phyloP scores from a whole-genome alignment of 352 stramenopile species.

The Globisporangium radiosum region DNA sequence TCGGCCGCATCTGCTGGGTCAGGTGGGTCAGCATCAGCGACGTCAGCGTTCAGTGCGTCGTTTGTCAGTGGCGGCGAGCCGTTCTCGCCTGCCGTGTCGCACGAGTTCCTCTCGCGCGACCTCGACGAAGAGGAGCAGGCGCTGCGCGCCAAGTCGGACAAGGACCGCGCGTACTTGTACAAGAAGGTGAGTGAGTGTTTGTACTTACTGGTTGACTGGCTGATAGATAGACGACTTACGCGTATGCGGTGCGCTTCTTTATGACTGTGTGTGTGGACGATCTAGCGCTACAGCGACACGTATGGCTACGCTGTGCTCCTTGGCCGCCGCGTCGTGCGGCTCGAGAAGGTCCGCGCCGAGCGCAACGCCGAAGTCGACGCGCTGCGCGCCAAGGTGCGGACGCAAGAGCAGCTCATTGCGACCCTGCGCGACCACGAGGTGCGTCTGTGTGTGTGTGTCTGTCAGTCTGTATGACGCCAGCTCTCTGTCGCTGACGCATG shows the following conservation, averaged over 20 bases:
- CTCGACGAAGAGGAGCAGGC: slow-evolving; percentile 52
- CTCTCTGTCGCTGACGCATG: not conserved
- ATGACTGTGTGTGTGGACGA: not conserved
- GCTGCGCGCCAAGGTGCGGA: slow-evolving; percentile 37
- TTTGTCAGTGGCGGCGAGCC: slow-evolving; percentile 18
- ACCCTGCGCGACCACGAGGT: slow-evolving; percentile 43
- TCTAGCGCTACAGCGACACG: slow-evolving; percentile 60
- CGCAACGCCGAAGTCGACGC: slow-evolving; percentile 40
- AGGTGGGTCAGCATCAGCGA: not conserved
- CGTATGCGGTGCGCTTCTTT: not conserved
- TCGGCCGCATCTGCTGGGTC: not conserved
- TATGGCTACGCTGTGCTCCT: slow-evolving; percentile 53
- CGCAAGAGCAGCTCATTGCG: slow-evolving; percentile 49
- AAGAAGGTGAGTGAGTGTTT: slow-evolving; percentile 45
- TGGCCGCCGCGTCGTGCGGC: slow-evolving; percentile 30
- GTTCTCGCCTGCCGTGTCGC: slow-evolving; percentile 29
- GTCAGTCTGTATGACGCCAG: slow-evolving; percentile 8
- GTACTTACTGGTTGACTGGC: not conserved
- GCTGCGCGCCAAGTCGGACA: slow-evolving; percentile 51
- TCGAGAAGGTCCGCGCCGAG: slow-evolving; percentile 32
- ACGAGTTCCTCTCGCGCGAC: slow-evolving; percentile 56
- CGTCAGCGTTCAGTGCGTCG: slow-evolving; percentile 15
- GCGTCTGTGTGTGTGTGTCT: not conserved
- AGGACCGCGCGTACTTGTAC: slow-evolving; percentile 58
- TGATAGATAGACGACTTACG: too few species aligned